Evolutionary conservation across 352 stramenopile species (phyloP).

Genomic region (Globisporangium rhizosaccharum): DNA sequence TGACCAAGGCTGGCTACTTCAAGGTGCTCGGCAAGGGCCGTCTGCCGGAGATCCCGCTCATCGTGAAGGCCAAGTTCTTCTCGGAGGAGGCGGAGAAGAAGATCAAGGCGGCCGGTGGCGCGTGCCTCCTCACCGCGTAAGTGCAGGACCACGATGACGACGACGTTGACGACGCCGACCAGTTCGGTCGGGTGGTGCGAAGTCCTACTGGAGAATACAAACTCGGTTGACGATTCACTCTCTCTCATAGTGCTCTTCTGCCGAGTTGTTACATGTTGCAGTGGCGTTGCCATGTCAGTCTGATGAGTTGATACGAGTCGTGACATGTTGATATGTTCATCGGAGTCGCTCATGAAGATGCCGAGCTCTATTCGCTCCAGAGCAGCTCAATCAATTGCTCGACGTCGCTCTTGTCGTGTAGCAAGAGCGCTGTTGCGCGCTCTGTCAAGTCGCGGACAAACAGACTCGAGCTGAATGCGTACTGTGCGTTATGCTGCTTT

Average conservation of each 20-base stretch:
- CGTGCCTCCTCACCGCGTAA: conserved; percentile 98
- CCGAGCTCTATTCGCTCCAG: conserved; percentile 2
- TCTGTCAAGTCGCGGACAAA: conserved; percentile 23
- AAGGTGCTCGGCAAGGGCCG: conserved; percentile 99
- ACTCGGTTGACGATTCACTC: conserved; percentile 21
- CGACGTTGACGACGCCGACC: conserved; percentile 16
- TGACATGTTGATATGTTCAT: background rate
- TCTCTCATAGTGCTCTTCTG: no score
- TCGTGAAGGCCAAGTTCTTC: conserved; percentile 99
- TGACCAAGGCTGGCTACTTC: conserved; percentile 97
- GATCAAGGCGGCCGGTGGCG: conserved; percentile 98
- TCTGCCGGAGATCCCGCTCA: conserved; percentile 95
- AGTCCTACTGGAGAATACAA: conserved; percentile 75
- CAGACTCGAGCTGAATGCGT: conserved; percentile 22
- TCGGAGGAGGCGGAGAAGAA: conserved; percentile 99
- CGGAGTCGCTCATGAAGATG: background rate
- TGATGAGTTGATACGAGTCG: background rate
- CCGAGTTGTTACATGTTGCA: background rate
- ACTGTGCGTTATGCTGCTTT: background rate
- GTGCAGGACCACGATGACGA: conserved; percentile 22
- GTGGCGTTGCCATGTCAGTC: background rate
- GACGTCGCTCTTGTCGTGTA: background rate
- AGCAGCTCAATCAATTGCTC: background rate
- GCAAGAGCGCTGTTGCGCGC: conserved; percentile 12
- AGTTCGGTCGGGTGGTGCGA: conserved; percentile 52